phyloP scores from a whole-genome alignment of 257 asterid genomes.

The Ehretia macrophylla region DNA sequence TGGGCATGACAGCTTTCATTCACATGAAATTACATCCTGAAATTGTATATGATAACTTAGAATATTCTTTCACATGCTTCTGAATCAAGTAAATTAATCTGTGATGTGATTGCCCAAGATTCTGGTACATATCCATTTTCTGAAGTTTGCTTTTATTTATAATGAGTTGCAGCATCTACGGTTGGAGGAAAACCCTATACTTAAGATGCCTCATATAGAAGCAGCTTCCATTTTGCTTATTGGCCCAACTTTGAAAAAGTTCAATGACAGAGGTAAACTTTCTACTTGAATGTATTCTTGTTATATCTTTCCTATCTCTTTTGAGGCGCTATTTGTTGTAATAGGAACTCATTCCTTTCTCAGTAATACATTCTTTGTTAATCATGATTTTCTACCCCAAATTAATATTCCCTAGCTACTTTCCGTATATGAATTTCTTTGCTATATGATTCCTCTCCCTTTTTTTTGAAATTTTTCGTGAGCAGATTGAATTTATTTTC shows the following conservation, averaged over 20 bases:
- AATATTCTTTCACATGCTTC: no score
- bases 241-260: conserved; percentile 93
- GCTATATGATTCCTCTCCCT: neutral
- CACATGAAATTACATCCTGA: no score
- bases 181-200: conserved; percentile 96
- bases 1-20: no score
- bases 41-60: conserved; percentile 11
- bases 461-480: no score
- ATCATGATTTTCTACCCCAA: no score
- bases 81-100: neutral
- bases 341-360: neutral
- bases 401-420: no score
- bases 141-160: conserved; percentile 12
- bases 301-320: neutral
- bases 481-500: neutral
- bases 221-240: conserved; percentile 94
- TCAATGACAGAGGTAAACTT: conserved; percentile 80
- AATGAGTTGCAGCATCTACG: conserved; percentile 85
- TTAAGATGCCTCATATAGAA: conserved; percentile 85
- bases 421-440: no score
- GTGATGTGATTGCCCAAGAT: neutral
- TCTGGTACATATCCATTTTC: neutral
- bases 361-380: neutral
- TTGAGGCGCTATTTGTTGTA: neutral
- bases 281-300: conserved; percentile 9